phyloP scores from a whole-genome alignment of 2,329 filamentous ascomycete species.

The Stachybotrys echinatus region DNA sequence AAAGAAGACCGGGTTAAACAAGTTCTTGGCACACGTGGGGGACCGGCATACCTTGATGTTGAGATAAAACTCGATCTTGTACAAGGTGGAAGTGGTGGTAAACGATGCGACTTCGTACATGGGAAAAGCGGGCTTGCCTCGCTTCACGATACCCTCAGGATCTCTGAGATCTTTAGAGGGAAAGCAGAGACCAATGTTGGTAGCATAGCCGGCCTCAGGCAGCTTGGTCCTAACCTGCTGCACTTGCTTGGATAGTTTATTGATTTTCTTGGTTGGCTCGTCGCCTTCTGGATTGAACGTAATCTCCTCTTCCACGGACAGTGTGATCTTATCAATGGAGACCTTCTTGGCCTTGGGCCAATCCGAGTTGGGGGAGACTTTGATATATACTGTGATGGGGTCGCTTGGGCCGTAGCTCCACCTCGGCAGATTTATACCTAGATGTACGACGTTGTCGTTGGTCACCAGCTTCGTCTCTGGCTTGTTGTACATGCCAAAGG shows the following conservation, averaged over 20 bases:
- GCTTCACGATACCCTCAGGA: slow-evolving; percentile 77
- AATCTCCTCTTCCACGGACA: slow-evolving; percentile 93
- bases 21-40: background rate
- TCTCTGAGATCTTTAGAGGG: slow-evolving; percentile 86
- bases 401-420: slow-evolving; percentile 97
- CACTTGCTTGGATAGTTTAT: slow-evolving; percentile 77
- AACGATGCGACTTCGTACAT: slow-evolving; percentile 86
- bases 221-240: slow-evolving; percentile 78
- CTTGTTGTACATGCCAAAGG: slow-evolving; percentile 99
- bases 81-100: slow-evolving; percentile 87
- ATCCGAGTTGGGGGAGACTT: slow-evolving; percentile 84
- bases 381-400: slow-evolving; percentile 93
- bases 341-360: slow-evolving; percentile 93
- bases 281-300: slow-evolving; percentile 98
- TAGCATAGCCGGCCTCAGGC: slow-evolving; percentile 87
- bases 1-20: no score
- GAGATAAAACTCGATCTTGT: slow-evolving; percentile 97
- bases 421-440: slow-evolving; percentile 85
- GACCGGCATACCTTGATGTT: slow-evolving; percentile 70
- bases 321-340: slow-evolving; percentile 88
- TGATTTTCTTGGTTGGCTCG: slow-evolving; percentile 85
- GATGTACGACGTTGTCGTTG: slow-evolving; percentile 83
- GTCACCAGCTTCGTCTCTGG: slow-evolving; percentile 83
- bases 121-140: slow-evolving; percentile 82
- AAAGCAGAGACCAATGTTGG: slow-evolving; percentile 86